Evolutionary conservation across 169 alveolate genomes (phyloP).

Genomic region (Eimeria zaria): DNA sequence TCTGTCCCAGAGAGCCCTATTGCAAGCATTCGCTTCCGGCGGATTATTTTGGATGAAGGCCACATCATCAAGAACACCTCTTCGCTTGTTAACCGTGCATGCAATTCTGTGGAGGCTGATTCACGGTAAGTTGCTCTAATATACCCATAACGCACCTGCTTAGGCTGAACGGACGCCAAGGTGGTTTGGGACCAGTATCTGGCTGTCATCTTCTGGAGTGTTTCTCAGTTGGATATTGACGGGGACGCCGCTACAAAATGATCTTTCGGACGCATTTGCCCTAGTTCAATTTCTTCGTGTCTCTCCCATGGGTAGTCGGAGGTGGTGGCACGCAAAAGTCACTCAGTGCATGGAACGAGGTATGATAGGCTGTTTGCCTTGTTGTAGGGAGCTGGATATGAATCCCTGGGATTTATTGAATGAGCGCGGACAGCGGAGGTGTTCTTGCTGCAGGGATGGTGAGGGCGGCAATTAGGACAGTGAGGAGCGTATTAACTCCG

Average conservation of each 20-base stretch:
- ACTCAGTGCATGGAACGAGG: constrained; percentile 86
- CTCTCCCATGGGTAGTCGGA: constrained; percentile 91
- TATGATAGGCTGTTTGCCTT: background rate
- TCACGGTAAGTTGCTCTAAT: constrained; percentile 75
- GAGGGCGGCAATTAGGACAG: constrained; percentile 87
- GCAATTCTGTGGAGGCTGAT: constrained; percentile 92
- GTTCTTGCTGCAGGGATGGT: constrained; percentile 83
- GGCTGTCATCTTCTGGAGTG: background rate
- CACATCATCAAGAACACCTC: constrained; percentile 94
- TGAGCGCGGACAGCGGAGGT: background rate
- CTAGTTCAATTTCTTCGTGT: constrained; percentile 93
- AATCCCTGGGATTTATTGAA: background rate
- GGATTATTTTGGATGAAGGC: constrained; percentile 96
- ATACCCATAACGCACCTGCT: background rate
- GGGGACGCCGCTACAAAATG: constrained; percentile 97
- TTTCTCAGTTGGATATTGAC: constrained; percentile 94
- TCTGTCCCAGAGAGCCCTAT: constrained; percentile 84
- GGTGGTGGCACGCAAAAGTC: constrained; percentile 91
- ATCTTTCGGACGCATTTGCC: constrained; percentile 94
- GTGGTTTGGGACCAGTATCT: background rate
- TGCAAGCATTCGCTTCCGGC: constrained; percentile 90
- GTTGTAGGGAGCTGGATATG: background rate
- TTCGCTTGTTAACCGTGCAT: constrained; percentile 91
- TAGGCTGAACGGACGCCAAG: background rate
- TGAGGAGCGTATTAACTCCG: constrained; percentile 92